Evolutionary conservation across 768 basidiomycete genomes (phyloP).

Genomic region (Obba rivulosa): DNA sequence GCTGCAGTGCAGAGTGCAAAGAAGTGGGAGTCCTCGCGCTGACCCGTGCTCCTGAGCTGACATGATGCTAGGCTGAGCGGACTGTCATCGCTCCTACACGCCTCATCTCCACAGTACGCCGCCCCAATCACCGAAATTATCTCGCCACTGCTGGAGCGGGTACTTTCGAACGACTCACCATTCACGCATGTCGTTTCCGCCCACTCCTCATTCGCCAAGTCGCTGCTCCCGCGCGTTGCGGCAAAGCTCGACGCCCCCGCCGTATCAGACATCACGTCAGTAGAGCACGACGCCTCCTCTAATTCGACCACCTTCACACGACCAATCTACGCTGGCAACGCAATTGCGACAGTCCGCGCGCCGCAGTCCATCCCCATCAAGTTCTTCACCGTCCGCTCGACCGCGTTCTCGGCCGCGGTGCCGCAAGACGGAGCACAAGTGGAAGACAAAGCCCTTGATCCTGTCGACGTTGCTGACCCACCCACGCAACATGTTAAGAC

Average conservation of each 20-base stretch:
- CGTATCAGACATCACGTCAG: slow-evolving; percentile 83
- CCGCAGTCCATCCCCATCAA: slow-evolving; percentile 76
- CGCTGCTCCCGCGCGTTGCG: slow-evolving; percentile 87
- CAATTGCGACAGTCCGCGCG: slow-evolving; percentile 87
- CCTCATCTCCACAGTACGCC: slow-evolving; percentile 64
- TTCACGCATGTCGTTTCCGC: slow-evolving; percentile 92
- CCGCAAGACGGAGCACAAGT: slow-evolving; percentile 49
- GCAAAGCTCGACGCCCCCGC: slow-evolving; percentile 86
- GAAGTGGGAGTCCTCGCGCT: slow-evolving; percentile 47
- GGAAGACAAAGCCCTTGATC: slow-evolving; percentile 55
- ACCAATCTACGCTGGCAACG: slow-evolving; percentile 97
- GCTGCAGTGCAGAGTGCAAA: slow-evolving; percentile 68
- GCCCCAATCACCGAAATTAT: slow-evolving; percentile 70
- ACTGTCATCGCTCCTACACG: slow-evolving; percentile 61
- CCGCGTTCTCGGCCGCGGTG: slow-evolving; percentile 73
- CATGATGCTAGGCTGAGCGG: slow-evolving; percentile 52
- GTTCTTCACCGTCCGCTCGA: slow-evolving; percentile 91
- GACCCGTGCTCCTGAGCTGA: background rate
- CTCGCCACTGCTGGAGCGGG: slow-evolving; percentile 75
- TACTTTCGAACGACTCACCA: slow-evolving; percentile 54
- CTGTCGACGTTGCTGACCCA: slow-evolving; percentile 52
- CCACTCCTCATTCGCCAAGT: slow-evolving; percentile 90
- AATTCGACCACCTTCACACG: slow-evolving; percentile 84
- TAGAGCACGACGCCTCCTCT: slow-evolving; percentile 65
- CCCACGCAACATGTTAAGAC: slow-evolving; percentile 66